Percentiles rank a stretch among this genome's conserved stretches.
Conservation (phyloP, 2,329 filamentous ascomycete genomes). For the Cladobotryum protrusum region DNA sequence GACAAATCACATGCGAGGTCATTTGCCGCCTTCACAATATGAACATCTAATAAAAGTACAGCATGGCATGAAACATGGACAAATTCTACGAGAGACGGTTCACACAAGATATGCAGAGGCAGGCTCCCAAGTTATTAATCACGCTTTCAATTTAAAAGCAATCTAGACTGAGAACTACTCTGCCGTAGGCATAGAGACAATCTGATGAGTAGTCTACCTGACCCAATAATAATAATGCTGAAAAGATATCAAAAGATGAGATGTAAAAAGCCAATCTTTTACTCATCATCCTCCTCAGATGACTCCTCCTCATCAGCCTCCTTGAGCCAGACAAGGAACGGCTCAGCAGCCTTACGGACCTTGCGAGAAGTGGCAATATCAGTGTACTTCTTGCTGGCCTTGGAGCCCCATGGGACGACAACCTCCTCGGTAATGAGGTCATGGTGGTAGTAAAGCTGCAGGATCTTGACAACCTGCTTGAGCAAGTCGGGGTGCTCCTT, state of each 20-base stretch:
- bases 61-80: too few species aligned
- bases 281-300: slow-evolving; percentile 21
- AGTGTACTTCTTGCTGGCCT: slow-evolving; percentile 98
- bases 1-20: too few species aligned
- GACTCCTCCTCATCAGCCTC: slow-evolving; percentile 73
- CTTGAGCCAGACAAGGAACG: slow-evolving; percentile 90
- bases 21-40: too few species aligned
- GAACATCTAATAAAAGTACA: too few species aligned
- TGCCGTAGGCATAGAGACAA: slow-evolving; percentile 1
- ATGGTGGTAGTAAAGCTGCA: slow-evolving; percentile 84
- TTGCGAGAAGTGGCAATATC: slow-evolving; percentile 85
- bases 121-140: slow-evolving; percentile 14
- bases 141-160: slow-evolving; percentile 15
- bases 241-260: not conserved
- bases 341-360: slow-evolving; percentile 89
- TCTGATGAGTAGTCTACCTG: too few species aligned
- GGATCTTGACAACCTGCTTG: slow-evolving; percentile 73
- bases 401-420: slow-evolving; percentile 83
- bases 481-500: slow-evolving; percentile 74
- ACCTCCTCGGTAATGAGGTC: slow-evolving; percentile 86
- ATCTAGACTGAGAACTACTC: slow-evolving; percentile 14
- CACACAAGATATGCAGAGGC: not conserved
- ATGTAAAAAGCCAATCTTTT: not conserved
- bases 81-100: too few species aligned
- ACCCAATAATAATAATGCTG: not conserved